Evolutionary conservation across 202 grass and related monocot species (phyloP).

Genomic region (Saccharum hybrid): DNA sequence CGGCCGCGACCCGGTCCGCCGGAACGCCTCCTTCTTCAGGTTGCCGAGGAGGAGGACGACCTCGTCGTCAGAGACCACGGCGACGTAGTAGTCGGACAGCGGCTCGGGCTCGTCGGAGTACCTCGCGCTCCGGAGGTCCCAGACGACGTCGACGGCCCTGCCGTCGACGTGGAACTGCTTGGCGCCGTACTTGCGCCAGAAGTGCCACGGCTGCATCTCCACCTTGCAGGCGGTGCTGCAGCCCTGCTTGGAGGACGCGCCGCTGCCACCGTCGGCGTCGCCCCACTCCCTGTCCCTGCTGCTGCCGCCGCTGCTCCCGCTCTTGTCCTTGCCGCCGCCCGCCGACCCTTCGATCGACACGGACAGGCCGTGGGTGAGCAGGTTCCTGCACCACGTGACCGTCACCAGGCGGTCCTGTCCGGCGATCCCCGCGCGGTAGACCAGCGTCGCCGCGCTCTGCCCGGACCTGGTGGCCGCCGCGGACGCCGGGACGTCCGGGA

Average conservation of each 20-base stretch:
- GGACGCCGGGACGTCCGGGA: conserved; percentile 39
- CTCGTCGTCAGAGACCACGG: conserved; percentile 62
- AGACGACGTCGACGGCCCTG: conserved; percentile 65
- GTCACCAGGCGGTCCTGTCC: conserved; percentile 64
- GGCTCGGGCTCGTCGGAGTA: conserved; percentile 84
- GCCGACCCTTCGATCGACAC: conserved; percentile 61
- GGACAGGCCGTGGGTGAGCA: conserved; percentile 65
- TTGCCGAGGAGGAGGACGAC: conserved; percentile 79
- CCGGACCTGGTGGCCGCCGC: conserved; percentile 53
- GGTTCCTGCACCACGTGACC: conserved; percentile 68
- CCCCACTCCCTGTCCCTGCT: conserved; percentile 20
- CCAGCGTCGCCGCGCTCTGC: conserved; percentile 61
- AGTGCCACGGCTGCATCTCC: conserved; percentile 89
- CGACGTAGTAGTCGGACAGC: conserved; percentile 71
- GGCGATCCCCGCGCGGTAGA: conserved; percentile 67
- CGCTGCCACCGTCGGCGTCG: background rate
- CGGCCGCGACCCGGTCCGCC: conserved; percentile 61
- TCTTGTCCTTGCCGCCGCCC: conserved; percentile 42
- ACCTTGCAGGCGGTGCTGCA: conserved; percentile 68
- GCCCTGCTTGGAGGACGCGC: conserved; percentile 11
- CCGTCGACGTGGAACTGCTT: conserved; percentile 76
- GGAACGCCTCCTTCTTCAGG: conserved; percentile 81
- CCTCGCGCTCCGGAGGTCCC: conserved; percentile 74
- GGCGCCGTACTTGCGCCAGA: conserved; percentile 86
- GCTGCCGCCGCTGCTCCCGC: background rate